Evolutionary conservation across 768 basidiomycete species (phyloP), one percentile per base, ranked within the genome.

Genomic region (Xanthoconium stramineum): DNA sequence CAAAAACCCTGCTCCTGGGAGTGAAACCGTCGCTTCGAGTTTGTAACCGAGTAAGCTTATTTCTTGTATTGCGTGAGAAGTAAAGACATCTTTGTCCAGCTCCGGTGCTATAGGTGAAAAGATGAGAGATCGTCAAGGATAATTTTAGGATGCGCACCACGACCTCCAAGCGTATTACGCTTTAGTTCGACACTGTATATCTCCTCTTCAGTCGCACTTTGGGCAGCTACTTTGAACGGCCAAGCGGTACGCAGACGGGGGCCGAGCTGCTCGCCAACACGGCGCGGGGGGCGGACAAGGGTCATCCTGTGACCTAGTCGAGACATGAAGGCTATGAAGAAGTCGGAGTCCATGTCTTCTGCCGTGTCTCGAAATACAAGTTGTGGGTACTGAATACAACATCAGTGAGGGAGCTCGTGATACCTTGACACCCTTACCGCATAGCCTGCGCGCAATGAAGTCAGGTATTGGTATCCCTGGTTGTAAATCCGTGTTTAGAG

Each of bases 381-480:
- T 24, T 84, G 83, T 45, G 87, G 84, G 38, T 79, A 73, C 82
- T 84, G 61, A 58, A 44, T 50, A 59, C 58, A 11, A 32, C 24
- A 46, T 61, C 43, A 61, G 65, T 56, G 15, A 58, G 38, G 48
- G 30, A 36, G 47, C n/a, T 45, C 30, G 30, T 13, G 52, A 39
- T 40, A n/a, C 28, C 14, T 69, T 70, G 57, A 43, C 13, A 39
- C 17, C 30, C 61, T 55, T 63, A 88, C 88, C 32, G 80, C 61
- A 57, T 78, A 79, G 35, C 79, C 80, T 8, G 79, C 77, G 60
- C 83, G 83, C 35, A 83, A 75, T n/a, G 80, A 76, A 28, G 88
- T 81, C 61, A 84, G 74, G 59, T 86, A 89, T n/a, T 80, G 74
- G 63, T 83, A 91, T 37, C 89, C 89, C 88, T 91, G n/a, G 45